Conservation (phyloP, 1,284 basidiomycete species). For the Hymenochaete sp. region DNA sequence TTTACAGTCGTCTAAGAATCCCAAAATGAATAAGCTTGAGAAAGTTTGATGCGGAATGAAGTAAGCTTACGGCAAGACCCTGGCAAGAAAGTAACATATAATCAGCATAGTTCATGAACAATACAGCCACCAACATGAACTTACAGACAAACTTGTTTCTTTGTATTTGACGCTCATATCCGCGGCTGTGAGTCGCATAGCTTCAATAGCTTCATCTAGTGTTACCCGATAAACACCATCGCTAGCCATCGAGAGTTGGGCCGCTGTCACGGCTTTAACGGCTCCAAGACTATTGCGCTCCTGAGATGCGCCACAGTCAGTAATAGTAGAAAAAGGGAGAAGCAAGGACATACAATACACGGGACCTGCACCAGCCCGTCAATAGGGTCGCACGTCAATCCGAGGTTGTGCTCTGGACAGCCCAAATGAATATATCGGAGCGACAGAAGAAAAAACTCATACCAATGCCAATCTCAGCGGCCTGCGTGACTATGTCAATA, state of each 20-base stretch:
- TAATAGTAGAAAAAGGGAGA: too few relatives aligned
- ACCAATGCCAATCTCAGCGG: constrained; percentile 93
- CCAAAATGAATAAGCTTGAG: constrained; percentile 8
- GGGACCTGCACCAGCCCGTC: constrained; percentile 92
- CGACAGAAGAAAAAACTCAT: constrained; percentile 22
- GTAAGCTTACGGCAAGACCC: constrained; percentile 55
- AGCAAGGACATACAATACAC: constrained; percentile 62
- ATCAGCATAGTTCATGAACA: neutral
- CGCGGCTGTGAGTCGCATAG: constrained; percentile 85
- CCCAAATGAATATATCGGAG: constrained; percentile 12
- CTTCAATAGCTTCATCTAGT: constrained; percentile 92
- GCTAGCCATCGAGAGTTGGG: constrained; percentile 88
- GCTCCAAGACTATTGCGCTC: constrained; percentile 85
- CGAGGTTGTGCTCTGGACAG: constrained; percentile 69
- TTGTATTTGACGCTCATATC: constrained; percentile 89
- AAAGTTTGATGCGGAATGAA: neutral
- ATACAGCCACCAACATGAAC: constrained; percentile 20
- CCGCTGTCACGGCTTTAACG: constrained; percentile 86
- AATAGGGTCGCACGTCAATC: constrained; percentile 87
- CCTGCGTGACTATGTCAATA: constrained; percentile 33
- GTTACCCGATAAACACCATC: constrained; percentile 82
- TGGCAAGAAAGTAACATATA: constrained; percentile 22
- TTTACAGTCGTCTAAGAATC: constrained; percentile 31
- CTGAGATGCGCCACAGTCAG: constrained; percentile 28
- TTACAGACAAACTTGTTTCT: constrained; percentile 83